Percentiles rank a stretch among this genome's conserved stretches.
These are phyloP conservation scores for Fraxinus ornus DNA, from an alignment of 305 asterid species.

Conservation along the genomic window DNA sequence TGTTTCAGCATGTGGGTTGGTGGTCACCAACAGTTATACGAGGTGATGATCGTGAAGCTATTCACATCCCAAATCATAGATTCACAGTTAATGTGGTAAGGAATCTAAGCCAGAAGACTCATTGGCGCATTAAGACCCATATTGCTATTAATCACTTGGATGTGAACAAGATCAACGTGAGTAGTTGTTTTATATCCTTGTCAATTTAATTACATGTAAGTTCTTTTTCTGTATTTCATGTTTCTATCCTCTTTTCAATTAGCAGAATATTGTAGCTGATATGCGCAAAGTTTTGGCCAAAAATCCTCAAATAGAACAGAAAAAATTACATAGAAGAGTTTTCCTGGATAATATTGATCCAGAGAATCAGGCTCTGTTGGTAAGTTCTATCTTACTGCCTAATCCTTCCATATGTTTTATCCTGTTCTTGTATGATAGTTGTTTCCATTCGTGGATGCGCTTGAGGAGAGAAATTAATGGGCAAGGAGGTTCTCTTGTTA, in stretches of 20 bases:
- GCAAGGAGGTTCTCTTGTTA: neutral
- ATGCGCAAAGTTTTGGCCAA: slow-evolving; percentile 98
- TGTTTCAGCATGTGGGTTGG: slow-evolving; percentile 93
- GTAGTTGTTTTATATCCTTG: slow-evolving; percentile 18
- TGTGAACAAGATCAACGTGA: slow-evolving; percentile 81
- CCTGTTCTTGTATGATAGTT: neutral
- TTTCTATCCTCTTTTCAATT: slow-evolving; percentile 7
- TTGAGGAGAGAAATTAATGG: neutral
- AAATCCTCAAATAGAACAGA: slow-evolving; percentile 95
- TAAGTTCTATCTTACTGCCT: slow-evolving; percentile 34
- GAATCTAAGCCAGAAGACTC: slow-evolving; percentile 91
- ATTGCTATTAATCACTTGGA: slow-evolving; percentile 94
- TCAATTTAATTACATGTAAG: neutral
- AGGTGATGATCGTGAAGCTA: slow-evolving; percentile 98
- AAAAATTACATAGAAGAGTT: slow-evolving; percentile 90
- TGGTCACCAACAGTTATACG: slow-evolving; percentile 97
- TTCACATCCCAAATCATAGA: slow-evolving; percentile 95
- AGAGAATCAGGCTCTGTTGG: slow-evolving; percentile 93
- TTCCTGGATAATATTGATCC: slow-evolving; percentile 75
- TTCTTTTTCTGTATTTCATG: slow-evolving; percentile 2
- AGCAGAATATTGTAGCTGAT: slow-evolving; percentile 95
- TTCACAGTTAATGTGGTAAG: slow-evolving; percentile 87
- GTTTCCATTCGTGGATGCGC: neutral
- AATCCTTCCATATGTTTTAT: neutral
- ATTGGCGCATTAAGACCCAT: slow-evolving; percentile 96